A percentile compares a stretch with the other conserved stretches of the same genome.
Evolutionary conservation across 805 yeast genomes (phyloP).

Genomic region (Lipomyces starkeyi): DNA sequence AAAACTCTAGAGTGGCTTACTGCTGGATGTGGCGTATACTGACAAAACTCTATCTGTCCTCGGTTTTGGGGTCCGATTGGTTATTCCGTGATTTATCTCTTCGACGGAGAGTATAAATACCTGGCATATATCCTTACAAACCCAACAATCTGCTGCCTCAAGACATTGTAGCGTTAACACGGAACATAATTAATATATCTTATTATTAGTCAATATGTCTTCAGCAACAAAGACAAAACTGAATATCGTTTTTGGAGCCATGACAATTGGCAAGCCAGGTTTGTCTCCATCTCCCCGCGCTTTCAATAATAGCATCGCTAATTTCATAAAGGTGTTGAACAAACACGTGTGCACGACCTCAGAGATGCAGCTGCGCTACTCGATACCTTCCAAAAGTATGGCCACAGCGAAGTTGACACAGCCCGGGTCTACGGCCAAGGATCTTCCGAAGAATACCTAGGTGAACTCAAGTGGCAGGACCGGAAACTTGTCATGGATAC

Average conservation of each 20-base stretch:
- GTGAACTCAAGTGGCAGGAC: slow-evolving; percentile 16
- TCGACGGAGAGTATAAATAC: no score
- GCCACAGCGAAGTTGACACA: slow-evolving; percentile 30
- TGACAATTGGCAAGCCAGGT: slow-evolving; percentile 15
- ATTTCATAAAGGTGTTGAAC: background rate
- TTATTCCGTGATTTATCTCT: no score
- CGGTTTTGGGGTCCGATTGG: no score
- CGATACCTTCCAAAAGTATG: slow-evolving; percentile 22
- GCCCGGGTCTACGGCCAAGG: slow-evolving; percentile 34
- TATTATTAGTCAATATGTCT: background rate
- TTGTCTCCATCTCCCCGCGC: background rate
- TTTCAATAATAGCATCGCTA: background rate
- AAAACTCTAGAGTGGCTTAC: no score
- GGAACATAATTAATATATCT: no score
- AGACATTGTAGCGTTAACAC: no score
- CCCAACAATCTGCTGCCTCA: no score
- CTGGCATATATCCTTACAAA: no score
- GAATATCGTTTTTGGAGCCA: background rate
- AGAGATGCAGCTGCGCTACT: slow-evolving; percentile 12
- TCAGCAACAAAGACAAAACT: background rate
- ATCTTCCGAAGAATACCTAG: slow-evolving; percentile 32
- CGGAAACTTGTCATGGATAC: slow-evolving; percentile 30
- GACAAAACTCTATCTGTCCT: no score
- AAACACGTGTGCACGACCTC: background rate
- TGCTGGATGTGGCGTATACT: no score